phyloP scores from a whole-genome alignment of 805 yeast genomes.

The Yarrowia keelungensis region DNA sequence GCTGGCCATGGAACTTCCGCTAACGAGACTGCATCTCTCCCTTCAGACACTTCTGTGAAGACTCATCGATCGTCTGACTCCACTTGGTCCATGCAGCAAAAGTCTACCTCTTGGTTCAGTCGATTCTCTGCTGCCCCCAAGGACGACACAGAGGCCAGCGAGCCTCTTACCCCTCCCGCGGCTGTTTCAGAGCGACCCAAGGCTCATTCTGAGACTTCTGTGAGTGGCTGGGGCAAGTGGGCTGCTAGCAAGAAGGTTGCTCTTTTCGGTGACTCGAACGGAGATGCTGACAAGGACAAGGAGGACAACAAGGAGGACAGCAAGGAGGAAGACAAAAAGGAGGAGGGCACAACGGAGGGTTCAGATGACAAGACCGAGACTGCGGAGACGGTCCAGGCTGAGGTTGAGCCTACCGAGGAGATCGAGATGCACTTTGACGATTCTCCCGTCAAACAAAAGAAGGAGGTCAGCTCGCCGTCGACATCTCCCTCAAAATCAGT shows the following conservation, averaged over 20 bases:
- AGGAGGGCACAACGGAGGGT: not conserved
- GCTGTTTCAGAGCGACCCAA: conserved; percentile 20
- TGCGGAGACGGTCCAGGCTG: not conserved
- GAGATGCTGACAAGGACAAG: not conserved
- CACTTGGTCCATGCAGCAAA: conserved; percentile 24
- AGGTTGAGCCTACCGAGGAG: not conserved
- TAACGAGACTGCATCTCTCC: conserved; percentile 11
- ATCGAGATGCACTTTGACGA: conserved; percentile 25
- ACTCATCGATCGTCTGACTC: conserved; percentile 31
- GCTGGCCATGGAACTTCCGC: conserved; percentile 15
- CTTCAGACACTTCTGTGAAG: conserved; percentile 28
- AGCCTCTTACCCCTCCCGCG: conserved; percentile 21
- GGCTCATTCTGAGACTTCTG: conserved; percentile 18
- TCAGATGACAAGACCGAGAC: not conserved
- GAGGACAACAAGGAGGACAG: not conserved
- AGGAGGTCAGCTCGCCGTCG: conserved; percentile 2
- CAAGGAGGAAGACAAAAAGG: not conserved
- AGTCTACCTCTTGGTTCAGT: conserved; percentile 23
- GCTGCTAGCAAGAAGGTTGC: conserved; percentile 22
- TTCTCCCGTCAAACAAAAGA: conserved; percentile 6
- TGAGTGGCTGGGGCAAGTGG: conserved; percentile 36
- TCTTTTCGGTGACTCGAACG: conserved; percentile 1
- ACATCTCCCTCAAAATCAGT: conserved; percentile 17
- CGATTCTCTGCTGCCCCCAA: conserved; percentile 20
- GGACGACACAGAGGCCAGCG: conserved; percentile 1